phyloP scores from a whole-genome alignment of 139 green algal species.

The Chlorella vulgaris region DNA sequence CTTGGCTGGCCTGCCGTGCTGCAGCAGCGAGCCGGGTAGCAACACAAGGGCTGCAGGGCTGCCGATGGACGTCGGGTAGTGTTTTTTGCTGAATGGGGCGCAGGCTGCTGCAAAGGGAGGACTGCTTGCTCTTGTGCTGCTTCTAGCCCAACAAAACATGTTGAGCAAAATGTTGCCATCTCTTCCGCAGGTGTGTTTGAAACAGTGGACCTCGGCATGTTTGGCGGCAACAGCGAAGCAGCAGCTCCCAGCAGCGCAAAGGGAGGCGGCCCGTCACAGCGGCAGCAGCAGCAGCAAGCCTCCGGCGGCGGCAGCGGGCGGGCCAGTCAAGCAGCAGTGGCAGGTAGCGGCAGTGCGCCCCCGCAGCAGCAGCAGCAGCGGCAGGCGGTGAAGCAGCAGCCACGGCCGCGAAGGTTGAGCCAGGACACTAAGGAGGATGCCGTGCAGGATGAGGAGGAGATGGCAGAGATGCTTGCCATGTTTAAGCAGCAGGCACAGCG shows the following conservation, averaged over 20 bases:
- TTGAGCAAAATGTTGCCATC: no score
- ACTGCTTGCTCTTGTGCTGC: no score
- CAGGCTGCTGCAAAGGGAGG: no score
- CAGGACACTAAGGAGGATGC: neutral
- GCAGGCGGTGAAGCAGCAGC: neutral
- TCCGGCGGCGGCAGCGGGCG: neutral
- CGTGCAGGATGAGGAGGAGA: neutral
- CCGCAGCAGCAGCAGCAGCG: constrained; percentile 10
- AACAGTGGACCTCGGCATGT: constrained; percentile 44
- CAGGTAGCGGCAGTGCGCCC: neutral
- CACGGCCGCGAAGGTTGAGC: neutral
- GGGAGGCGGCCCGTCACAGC: neutral
- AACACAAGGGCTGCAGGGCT: no score
- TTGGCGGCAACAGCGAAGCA: neutral
- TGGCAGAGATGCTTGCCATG: constrained; percentile 32
- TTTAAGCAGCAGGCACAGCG: constrained; percentile 36
- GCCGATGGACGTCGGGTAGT: no score
- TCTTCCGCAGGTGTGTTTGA: neutral
- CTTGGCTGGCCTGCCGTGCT: no score
- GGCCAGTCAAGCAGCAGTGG: neutral
- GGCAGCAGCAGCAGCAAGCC: no score
- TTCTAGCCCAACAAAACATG: no score
- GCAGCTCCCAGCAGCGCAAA: neutral
- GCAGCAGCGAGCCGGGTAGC: no score
- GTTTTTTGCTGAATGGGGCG: no score